These are phyloP conservation scores for Bondarzewia mesenterica DNA, from an alignment of 1,284 basidiomycete genomes.

Conservation along the genomic window DNA sequence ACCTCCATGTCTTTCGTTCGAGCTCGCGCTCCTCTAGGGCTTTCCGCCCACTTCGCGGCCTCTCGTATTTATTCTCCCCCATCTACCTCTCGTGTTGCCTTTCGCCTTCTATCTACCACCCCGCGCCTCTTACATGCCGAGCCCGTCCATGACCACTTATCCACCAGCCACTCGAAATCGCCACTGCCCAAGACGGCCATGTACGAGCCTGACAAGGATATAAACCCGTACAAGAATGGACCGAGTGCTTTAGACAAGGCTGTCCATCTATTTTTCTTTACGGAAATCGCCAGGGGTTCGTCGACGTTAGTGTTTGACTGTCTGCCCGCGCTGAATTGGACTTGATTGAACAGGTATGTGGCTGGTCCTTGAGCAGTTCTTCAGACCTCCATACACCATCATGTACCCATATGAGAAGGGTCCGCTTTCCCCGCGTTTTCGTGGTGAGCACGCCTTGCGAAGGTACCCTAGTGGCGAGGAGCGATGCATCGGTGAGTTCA, in stretches of 20 bases:
- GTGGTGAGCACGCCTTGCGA: conserved; percentile 97
- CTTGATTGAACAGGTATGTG: conserved; percentile 81
- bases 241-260: conserved; percentile 94
- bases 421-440: conserved; percentile 94
- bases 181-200: conserved; percentile 29
- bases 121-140: conserved; percentile 18
- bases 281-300: conserved; percentile 92
- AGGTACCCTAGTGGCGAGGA: conserved; percentile 98
- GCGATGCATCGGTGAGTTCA: conserved; percentile 84
- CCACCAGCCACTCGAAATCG: conserved; percentile 20
- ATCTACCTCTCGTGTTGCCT: conserved; percentile 31
- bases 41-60: conserved; percentile 24
- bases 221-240: conserved; percentile 67
- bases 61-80: conserved; percentile 19
- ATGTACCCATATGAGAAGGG: conserved; percentile 99
- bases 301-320: background rate
- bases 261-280: conserved; percentile 96
- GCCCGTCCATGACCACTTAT: conserved; percentile 8
- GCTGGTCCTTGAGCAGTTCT: conserved; percentile 98
- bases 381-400: conserved; percentile 97
- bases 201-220: conserved; percentile 41
- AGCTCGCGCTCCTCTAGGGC: conserved; percentile 20
- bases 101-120: conserved; percentile 35
- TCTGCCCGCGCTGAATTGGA: background rate
- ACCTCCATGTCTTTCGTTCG: conserved; percentile 18